phyloP scores from a whole-genome alignment of 108 stramenopile genomes.

The Nitzschia sp. region DNA sequence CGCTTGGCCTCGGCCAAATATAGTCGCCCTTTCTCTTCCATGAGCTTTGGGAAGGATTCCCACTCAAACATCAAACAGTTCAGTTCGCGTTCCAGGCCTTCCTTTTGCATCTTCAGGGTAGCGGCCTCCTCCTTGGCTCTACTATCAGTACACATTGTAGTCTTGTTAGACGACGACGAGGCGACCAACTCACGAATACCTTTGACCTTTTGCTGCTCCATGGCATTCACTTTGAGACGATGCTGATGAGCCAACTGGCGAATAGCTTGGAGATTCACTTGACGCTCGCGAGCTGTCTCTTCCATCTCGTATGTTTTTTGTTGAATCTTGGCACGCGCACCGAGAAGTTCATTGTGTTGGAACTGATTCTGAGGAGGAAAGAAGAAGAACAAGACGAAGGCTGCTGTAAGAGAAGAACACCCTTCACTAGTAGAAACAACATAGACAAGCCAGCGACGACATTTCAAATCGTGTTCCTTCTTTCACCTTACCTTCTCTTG shows the following conservation, averaged over 20 bases:
- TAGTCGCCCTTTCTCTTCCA: conserved; percentile 8
- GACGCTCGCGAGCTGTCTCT: neutral
- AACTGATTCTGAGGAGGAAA: conserved; percentile 26
- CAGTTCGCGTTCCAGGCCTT: conserved; percentile 10
- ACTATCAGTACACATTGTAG: neutral
- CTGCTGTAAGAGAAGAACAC: too few relatives aligned
- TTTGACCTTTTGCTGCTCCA: neutral
- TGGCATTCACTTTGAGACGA: conserved; percentile 10
- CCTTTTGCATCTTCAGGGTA: neutral
- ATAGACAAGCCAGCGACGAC: too few relatives aligned
- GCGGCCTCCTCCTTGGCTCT: neutral
- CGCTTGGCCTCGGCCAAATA: neutral
- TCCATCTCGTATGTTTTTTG: conserved; percentile 3
- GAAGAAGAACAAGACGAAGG: too few relatives aligned
- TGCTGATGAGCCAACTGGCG: neutral
- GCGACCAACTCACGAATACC: too few relatives aligned
- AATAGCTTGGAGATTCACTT: neutral
- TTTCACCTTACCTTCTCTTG: conserved; percentile 14
- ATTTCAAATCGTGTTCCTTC: too few relatives aligned
- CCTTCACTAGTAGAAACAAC: too few relatives aligned
- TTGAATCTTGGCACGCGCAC: conserved; percentile 28
- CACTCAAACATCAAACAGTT: conserved; percentile 11
- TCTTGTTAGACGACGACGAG: too few relatives aligned
- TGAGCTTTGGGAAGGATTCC: conserved; percentile 4
- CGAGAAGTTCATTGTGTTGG: conserved; percentile 29